phyloP scores from a whole-genome alignment of 441 rosid species.

The Pelargonium cotyledonis region DNA sequence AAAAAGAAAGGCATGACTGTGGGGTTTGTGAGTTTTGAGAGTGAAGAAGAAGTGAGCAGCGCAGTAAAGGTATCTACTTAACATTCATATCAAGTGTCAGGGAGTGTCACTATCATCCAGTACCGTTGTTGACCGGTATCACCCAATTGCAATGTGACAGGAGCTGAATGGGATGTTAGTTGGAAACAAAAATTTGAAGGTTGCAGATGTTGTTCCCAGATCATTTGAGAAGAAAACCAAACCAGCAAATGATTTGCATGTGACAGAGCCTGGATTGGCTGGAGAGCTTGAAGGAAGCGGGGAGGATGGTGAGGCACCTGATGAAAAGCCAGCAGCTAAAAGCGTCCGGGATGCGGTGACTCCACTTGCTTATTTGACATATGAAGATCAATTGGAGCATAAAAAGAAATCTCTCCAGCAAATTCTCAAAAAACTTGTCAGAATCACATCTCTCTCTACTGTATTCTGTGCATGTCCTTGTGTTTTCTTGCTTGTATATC shows the following conservation, averaged over 20 bases:
- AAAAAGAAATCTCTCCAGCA: constrained; percentile 4
- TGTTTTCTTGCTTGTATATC: not conserved
- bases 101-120: constrained; percentile 6
- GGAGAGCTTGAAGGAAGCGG: constrained; percentile 30
- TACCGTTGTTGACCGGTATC: constrained; percentile 11
- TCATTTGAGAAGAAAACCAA: constrained; percentile 45
- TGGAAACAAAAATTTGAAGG: constrained; percentile 57
- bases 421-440: constrained; percentile 37
- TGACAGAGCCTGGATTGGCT: constrained; percentile 23
- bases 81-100: constrained; percentile 10
- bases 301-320: constrained; percentile 29
- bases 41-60: constrained; percentile 44
- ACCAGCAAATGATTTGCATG: constrained; percentile 24
- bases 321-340: constrained; percentile 31
- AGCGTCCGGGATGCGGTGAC: constrained; percentile 79
- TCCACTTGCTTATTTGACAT: constrained; percentile 45
- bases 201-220: constrained; percentile 70
- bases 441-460: not conserved
- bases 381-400: constrained; percentile 6
- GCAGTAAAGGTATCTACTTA: constrained; percentile 46
- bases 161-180: constrained; percentile 59
- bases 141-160: constrained; percentile 32
- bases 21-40: constrained; percentile 75
- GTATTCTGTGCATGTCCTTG: not conserved
- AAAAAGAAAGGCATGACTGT: constrained; percentile 77